These are phyloP conservation scores for Quercus alba DNA, from an alignment of 306 rosid genomes.

Conservation along the genomic window DNA sequence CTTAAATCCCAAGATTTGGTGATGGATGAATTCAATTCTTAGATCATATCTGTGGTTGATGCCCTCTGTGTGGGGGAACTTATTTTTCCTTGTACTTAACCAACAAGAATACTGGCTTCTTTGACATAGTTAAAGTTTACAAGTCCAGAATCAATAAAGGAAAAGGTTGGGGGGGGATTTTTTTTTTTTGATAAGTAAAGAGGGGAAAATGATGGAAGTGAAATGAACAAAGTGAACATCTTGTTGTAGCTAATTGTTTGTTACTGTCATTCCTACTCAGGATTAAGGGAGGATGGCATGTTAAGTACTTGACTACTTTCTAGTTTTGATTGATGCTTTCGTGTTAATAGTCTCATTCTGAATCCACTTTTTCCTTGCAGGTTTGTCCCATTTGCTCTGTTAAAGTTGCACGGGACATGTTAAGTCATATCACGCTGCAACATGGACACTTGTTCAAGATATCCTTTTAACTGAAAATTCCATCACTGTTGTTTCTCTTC, in stretches of 20 bases:
- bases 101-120: neutral
- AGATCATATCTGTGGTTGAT: neutral
- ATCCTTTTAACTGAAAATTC: constrained; percentile 49
- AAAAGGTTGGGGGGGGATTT: too few species aligned
- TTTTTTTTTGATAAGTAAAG: neutral
- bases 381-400: constrained; percentile 92
- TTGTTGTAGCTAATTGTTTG: constrained; percentile 9
- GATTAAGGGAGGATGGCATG: neutral
- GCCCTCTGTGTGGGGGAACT: neutral
- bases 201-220: neutral
- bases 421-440: constrained; percentile 86
- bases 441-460: constrained; percentile 94
- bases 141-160: neutral
- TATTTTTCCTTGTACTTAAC: neutral
- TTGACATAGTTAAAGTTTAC: neutral
- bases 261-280: neutral
- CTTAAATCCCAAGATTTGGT: neutral
- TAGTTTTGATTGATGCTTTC: constrained; percentile 18
- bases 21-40: neutral
- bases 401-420: constrained; percentile 83
- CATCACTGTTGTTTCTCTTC: neutral
- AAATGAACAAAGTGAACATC: neutral
- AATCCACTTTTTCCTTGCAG: constrained; percentile 49
- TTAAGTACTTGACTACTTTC: neutral
- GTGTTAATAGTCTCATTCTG: neutral